phyloP scores from a whole-genome alignment of 2,329 filamentous ascomycete genomes.

The Colletotrichum chrysophilum region DNA sequence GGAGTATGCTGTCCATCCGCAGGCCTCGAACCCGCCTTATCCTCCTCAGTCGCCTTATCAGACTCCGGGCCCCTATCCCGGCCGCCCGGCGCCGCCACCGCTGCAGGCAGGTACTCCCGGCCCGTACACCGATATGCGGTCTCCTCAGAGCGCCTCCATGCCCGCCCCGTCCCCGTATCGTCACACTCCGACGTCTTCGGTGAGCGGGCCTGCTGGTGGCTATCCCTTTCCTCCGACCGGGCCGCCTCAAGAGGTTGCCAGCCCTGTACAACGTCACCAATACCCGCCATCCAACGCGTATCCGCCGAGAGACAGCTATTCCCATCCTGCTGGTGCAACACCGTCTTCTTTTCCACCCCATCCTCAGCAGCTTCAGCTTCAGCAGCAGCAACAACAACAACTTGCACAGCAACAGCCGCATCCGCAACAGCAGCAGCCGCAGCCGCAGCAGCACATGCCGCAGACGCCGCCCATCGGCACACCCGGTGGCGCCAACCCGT shows the following conservation, averaged over 20 bases:
- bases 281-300: conserved; percentile 51
- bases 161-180: conserved; percentile 55
- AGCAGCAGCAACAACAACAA: conserved; percentile 32
- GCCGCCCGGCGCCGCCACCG: conserved; percentile 47
- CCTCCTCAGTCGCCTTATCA: conserved; percentile 44
- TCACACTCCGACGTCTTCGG: conserved; percentile 51
- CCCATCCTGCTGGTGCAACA: conserved; percentile 39
- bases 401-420: not conserved
- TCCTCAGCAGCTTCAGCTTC: conserved; percentile 31
- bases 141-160: conserved; percentile 50
- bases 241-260: conserved; percentile 46
- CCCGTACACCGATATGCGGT: conserved; percentile 53
- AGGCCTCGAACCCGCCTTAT: conserved; percentile 34
- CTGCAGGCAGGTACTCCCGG: conserved; percentile 44
- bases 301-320: conserved; percentile 51
- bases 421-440: conserved; percentile 33
- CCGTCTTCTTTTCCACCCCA: conserved; percentile 32
- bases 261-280: conserved; percentile 58
- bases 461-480: conserved; percentile 50
- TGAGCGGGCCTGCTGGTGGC: conserved; percentile 43
- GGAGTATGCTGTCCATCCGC: conserved; percentile 43
- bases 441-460: conserved; percentile 38
- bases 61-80: conserved; percentile 45
- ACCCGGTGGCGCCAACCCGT: conserved; percentile 38
- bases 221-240: conserved; percentile 57